phyloP scores from a whole-genome alignment of 345 rosid species.

The Bruguiera gymnorhiza region DNA sequence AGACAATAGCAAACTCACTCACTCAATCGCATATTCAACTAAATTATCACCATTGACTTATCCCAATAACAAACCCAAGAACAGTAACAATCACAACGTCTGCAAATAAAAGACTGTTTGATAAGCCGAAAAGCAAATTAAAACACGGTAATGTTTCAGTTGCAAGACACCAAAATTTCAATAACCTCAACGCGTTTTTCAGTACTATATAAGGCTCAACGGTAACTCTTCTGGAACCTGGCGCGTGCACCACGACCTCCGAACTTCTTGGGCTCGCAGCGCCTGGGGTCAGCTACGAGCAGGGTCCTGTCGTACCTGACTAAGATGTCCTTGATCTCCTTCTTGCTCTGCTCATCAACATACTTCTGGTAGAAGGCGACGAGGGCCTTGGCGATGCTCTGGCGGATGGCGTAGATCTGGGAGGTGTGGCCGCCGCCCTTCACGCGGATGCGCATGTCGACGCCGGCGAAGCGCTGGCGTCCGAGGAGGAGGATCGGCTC shows the following conservation, averaged over 20 bases:
- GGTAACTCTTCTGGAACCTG: conserved; percentile 89
- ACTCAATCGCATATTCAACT: not conserved
- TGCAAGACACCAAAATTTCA: conserved; percentile 6
- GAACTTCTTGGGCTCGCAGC: conserved; percentile 91
- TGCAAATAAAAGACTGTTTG: not conserved
- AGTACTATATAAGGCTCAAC: conserved; percentile 30
- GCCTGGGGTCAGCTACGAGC: conserved; percentile 76
- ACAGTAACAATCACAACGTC: not conserved
- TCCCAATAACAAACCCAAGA: too few relatives aligned
- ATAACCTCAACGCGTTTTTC: not conserved
- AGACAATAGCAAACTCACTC: too few relatives aligned
- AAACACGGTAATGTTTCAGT: not conserved
- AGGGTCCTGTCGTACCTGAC: conserved; percentile 75
- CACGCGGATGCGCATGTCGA: conserved; percentile 83
- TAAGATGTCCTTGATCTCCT: conserved; percentile 77
- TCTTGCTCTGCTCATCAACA: conserved; percentile 81
- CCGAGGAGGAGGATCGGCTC: conserved; percentile 80
- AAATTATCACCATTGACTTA: not conserved
- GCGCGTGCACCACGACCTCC: conserved; percentile 88
- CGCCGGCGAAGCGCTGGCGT: conserved; percentile 68
- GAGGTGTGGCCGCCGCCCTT: conserved; percentile 80
- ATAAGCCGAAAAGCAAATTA: not conserved
- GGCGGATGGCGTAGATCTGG: conserved; percentile 88
- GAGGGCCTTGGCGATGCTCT: conserved; percentile 82
- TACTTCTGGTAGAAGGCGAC: conserved; percentile 77